Evolutionary conservation across 805 yeast genomes (phyloP), one percentile per base, ranked within the genome.

Genomic region (Cyberlindnera sargentensis): DNA sequence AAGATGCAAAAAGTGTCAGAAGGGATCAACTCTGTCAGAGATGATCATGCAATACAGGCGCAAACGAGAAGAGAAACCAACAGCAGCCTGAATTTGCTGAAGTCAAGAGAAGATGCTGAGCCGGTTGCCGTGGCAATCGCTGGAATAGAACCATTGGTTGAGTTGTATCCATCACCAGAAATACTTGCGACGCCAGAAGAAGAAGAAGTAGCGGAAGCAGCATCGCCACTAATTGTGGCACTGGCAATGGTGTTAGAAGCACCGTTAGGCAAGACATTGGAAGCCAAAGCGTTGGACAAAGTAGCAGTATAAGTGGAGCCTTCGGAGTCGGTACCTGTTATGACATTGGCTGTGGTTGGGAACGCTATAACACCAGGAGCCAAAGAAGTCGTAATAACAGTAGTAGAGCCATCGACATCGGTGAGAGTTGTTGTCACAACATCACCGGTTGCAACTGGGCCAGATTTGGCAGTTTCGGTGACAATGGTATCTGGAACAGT

Each of bases 241-340:
- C 36, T 41, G 9, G 34, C 45, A 27, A 43, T 40, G 6, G 49
- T 42, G 42, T 42, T 39, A 7, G 48, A 28, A 20, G 41, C 45
- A 37, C 44, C 46, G 24, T 15, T 15, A 15, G 20, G 20, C 20
- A 15, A 15, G 20, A 38, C 32, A 23, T 44, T 35, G 31, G 44
- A 33, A 4, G 48, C 25, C 10, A 35, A 8, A 31, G 45, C 24
- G 5, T 39, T 43, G 24, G 44, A 31, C 20, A 39, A 31, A 4
- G 45, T 41, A 39, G 42, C 39, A 2, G 42, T 40, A 40, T 36
- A 42, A 3, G 43, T 37, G 10, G 39, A 39, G 5, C 34, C 31
- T 10, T 32, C n/a, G 6, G 35, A 26, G n/a, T 31, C 33, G 15
- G 23, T 27, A 27, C 38, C 28, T 9, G 30, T 26, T 2, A 20